phyloP scores from a whole-genome alignment of 1,284 basidiomycete genomes.

The Thelephora terrestris region DNA sequence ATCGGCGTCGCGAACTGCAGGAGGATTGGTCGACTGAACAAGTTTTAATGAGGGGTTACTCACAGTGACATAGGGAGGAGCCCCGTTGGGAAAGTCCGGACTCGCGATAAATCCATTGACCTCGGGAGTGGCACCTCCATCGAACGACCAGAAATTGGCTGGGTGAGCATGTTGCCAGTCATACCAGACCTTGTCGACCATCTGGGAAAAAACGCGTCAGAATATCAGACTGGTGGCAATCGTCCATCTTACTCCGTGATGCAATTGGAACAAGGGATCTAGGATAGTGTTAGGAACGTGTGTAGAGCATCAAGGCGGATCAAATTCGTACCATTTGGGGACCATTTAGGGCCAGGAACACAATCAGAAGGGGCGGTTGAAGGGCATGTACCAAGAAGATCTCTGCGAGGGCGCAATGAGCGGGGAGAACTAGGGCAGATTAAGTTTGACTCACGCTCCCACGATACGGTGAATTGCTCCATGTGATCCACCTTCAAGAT shows the following conservation, averaged over 20 bases:
- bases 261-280: constrained; percentile 30
- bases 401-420: constrained; percentile 10
- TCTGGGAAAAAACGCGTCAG: constrained; percentile 13
- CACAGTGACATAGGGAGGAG: constrained; percentile 22
- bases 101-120: constrained; percentile 17
- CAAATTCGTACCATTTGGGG: constrained; percentile 17
- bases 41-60: constrained; percentile 5
- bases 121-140: constrained; percentile 23
- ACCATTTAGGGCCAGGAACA: constrained; percentile 17
- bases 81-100: constrained; percentile 23
- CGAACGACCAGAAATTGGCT: constrained; percentile 20
- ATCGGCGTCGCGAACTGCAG: constrained; percentile 21
- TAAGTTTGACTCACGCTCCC: constrained; percentile 16
- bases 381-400: constrained; percentile 20
- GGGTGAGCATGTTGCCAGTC: constrained; percentile 26
- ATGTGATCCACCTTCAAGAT: constrained; percentile 23
- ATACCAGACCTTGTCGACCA: constrained; percentile 32
- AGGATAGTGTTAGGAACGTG: background rate
- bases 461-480: constrained; percentile 19
- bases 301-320: background rate
- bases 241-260: constrained; percentile 23
- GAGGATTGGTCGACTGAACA: background rate
- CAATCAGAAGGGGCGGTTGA: constrained; percentile 13
- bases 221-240: background rate
- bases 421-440: background rate